Evolutionary conservation across 257 asterid species (phyloP), one percentile per base, ranked within the genome.

Genomic region (Oldenlandia corymbosa): DNA sequence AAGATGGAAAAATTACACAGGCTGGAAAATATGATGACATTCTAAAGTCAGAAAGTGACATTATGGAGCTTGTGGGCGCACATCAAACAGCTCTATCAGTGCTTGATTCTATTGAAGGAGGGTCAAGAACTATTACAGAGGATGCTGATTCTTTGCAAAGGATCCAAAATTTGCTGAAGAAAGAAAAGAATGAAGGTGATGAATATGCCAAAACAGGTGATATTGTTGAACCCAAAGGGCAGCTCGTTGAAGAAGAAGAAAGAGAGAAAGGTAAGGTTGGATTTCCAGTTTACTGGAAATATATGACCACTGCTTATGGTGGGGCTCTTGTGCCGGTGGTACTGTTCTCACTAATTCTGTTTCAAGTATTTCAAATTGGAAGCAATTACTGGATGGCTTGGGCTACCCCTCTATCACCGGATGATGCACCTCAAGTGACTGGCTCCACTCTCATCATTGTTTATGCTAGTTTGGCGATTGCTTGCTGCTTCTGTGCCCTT

Each of bases 311-410:
- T 7, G 97, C 95, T 16, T 86, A 83, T 53, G 86, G 97, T 45
- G 98, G 98, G 34, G 79, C 82, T 50, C 76, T 91, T 32, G 92
- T 82, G 27, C 97, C 98, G 14, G 53, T 91, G 45, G 79, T 87
- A 60, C 63, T 91, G 68, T 65, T 88, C 62, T 81, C 86, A 50
- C 93, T 83, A 64, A 32, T 76, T 60, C 37, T 85, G 52, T 85
- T 88, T 69, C 95, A 88, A 69, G 17, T 65, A 32, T 83, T 91
- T 73, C 97, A 91, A 73, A 85, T 91, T 32, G 94, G 89, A 64
- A 91, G 98, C 89, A 91, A 88, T 71, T 91, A 88, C 58, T 91
- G 95, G 98, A 91, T 91, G 98, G 88, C 97, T 37, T 91, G 90
- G 95, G 98, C 98, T 41, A 88, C 96, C 43, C 98, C 97, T 0